These are phyloP conservation scores for Mantamonas sphyraenae DNA, from an alignment of 78 protist species.

Conservation along the genomic window DNA sequence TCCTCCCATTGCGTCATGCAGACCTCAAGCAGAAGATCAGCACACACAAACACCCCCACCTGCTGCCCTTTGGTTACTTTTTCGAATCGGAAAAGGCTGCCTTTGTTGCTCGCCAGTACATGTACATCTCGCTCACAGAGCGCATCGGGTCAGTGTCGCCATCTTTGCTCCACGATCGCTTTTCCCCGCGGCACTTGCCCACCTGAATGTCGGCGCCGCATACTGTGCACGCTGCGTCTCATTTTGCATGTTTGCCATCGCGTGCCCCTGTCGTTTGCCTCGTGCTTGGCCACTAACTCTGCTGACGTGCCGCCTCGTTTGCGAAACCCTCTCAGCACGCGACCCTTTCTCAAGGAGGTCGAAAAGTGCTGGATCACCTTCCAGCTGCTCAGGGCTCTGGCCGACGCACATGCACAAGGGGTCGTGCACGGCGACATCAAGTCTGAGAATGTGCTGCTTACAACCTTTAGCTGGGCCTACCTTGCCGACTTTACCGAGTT, in stretches of 20 bases:
- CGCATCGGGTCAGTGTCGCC: too few relatives aligned
- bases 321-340: slow-evolving; percentile 34
- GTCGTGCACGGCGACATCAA: slow-evolving; percentile 61
- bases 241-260: too few relatives aligned
- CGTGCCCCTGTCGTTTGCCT: too few relatives aligned
- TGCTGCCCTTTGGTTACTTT: slow-evolving; percentile 57
- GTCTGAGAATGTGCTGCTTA: slow-evolving; percentile 68
- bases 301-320: neutral
- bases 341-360: slow-evolving; percentile 57
- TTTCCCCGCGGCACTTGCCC: too few relatives aligned
- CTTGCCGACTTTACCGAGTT: slow-evolving; percentile 57
- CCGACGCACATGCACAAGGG: slow-evolving; percentile 5
- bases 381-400: slow-evolving; percentile 70
- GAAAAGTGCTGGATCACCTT: slow-evolving; percentile 76
- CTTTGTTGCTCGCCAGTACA: slow-evolving; percentile 62
- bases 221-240: too few relatives aligned
- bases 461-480: slow-evolving; percentile 65
- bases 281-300: too few relatives aligned
- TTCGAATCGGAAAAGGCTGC: slow-evolving; percentile 61
- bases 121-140: slow-evolving; percentile 47
- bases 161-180: too few relatives aligned
- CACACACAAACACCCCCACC: slow-evolving; percentile 27
- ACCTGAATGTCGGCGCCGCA: too few relatives aligned
- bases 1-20: neutral
- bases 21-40: slow-evolving; percentile 24